Evolutionary conservation across 495 filamentous ascomycete genomes (phyloP), one percentile per base, ranked within the genome.

Genomic region (Penicillium herquei): DNA sequence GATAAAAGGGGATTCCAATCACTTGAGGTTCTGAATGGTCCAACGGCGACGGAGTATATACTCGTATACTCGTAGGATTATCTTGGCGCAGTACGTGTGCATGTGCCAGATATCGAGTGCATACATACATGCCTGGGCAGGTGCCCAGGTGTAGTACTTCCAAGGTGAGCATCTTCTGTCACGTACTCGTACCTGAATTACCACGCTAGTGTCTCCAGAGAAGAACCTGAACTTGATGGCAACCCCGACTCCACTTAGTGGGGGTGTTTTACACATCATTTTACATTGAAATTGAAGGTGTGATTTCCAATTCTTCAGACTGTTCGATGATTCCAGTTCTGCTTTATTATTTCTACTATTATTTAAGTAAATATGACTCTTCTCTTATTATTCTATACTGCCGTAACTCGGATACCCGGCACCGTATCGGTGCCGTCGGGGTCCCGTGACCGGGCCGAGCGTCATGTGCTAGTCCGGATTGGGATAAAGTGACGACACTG

Each of bases 361-460:
- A 6, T 35, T 10, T 37, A 9, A 9, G 2, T 37, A 3, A 37
- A 1, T 37, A 37, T 7, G 3, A 7, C 12, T 39, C 37, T 39
- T n/a, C 12, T 14, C 39, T 42, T 8, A 17, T 17, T 16, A 18
- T 17, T 18, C 39, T 7, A 7, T 16, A 42, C 3, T 30, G 14
- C 11, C n/a, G 34, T 31, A 26, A n/a, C 41, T 40, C 52, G 49
- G 43, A 48, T 21, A 35, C 8, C 33, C 57, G 57, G 57, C 52
- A 61, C 49, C 47, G 43, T 26, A 14, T 13, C 53, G 53, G 58
- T 30, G 13, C 56, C 50, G 49, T 31, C 8, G 42, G 41, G 16
- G 58, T 41, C 52, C 49, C 41, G 45, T 56, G 45, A 54, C 54
- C 49, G 58, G 58, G 58, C 53, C 52, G 58, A 56, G 49, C 21